Percentiles rank a stretch among this genome's conserved stretches.
phyloP scores from a whole-genome alignment of 169 alveolate species.

The Ichthyophthirius multifiliis region DNA sequence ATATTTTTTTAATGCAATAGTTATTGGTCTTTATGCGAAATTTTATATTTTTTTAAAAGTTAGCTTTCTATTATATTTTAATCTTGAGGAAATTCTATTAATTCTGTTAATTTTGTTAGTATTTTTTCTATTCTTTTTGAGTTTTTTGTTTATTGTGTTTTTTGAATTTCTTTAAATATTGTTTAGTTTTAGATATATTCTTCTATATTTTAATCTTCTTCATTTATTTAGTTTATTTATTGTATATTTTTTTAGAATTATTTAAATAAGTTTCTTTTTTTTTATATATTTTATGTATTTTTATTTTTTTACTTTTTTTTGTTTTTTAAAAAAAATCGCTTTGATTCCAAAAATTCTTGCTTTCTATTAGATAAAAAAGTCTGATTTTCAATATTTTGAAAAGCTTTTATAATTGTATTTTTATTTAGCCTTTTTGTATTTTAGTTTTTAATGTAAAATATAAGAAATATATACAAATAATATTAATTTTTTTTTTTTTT shows the following conservation, averaged over 20 bases:
- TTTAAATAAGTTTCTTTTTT: background rate
- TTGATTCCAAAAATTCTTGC: too few species aligned
- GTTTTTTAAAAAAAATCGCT: background rate
- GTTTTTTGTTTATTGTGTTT: background rate
- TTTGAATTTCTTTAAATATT: background rate
- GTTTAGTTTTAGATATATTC: too few species aligned
- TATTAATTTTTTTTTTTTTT: background rate
- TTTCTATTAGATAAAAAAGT: too few species aligned
- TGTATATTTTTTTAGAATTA: background rate
- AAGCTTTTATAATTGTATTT: too few species aligned
- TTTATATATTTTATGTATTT: background rate
- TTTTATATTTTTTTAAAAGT: background rate
- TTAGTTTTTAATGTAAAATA: background rate
- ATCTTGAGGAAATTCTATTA: background rate
- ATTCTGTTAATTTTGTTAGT: background rate
- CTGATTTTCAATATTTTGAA: too few species aligned
- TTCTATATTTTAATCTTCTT: background rate
- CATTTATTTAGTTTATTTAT: background rate
- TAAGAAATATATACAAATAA: background rate
- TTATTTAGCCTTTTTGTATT: too few species aligned
- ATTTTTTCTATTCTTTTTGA: background rate
- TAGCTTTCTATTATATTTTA: background rate
- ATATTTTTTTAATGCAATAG: background rate
- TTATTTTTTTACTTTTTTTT: background rate
- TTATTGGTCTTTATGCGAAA: background rate